Base-by-base conservation (phyloP, 108 stramenopile species). In the Cyclotella distinguenda region DNA sequence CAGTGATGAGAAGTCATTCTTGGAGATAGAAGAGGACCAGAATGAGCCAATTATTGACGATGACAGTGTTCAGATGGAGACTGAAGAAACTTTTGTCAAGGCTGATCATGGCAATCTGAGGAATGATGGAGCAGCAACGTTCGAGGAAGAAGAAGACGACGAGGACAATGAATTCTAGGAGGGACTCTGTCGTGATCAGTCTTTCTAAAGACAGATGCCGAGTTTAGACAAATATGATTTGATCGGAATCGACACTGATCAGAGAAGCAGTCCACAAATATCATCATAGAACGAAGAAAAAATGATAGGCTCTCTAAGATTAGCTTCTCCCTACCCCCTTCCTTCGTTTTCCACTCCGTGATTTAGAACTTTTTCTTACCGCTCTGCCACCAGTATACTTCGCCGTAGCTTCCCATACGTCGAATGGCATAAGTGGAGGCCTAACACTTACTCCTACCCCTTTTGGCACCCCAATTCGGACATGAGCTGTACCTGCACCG, bases 401-500 rank as follows among this genome's bases (percentile, higher is more conserved):
- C 8, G 90, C 80, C 8, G 91, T 86, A 13, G 83, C 83, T 25
- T 90, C 86, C 89, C 91, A 89, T 0, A 95, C 82, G 71, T 95
- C 94, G 68, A 89, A 91, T 11, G 94, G 94, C 94, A 95, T 95
- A 25, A 95, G 68, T 10, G 93, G 90, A 26, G 90, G 90, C 39
- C 93, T 78, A 11, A 95, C 84, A 10, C 84, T 77, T 18, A 95
- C 73, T 0, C 89, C 94, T 28, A 91, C 86, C 16, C 94, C 91
- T 53, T 89, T 89, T 3, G 92, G 92, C 39, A 91, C 90, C 48
- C 79, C 84, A 40, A 96, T 78, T 57, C 82, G 64, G 6, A 96
- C 68, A 23, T 81, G 75, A 4, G 86, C 93, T 16, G 39, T 68
- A 9, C 95, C 95, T 16, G 89, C 84, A 26, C 98, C 98, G 6